A percentile compares a stretch with the other conserved stretches of the same genome.
Evolutionary conservation across 495 filamentous ascomycete genomes (phyloP).

Genomic region (Aspergillus nanangensis): DNA sequence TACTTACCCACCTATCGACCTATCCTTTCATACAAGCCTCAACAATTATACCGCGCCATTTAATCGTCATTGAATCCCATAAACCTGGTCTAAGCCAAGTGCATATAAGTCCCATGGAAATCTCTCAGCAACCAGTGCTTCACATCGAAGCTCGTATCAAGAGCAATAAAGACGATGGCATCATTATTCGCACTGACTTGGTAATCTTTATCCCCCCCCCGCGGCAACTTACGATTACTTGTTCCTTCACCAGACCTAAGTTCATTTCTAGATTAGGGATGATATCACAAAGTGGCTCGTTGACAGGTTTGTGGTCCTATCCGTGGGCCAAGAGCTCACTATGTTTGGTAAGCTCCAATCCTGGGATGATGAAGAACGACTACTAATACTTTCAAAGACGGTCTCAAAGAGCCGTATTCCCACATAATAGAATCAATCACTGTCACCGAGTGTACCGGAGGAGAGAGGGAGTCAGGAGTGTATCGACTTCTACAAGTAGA

Average conservation of each 20-base stretch:
- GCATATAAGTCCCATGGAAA: background rate
- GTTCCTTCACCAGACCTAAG: too few relatives aligned
- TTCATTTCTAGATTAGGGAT: conserved; percentile 20
- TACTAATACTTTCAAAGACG: too few relatives aligned
- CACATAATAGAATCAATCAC: conserved; percentile 14
- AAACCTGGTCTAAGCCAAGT: too few relatives aligned
- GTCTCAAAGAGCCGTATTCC: conserved; percentile 9
- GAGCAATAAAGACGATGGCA: conserved; percentile 8
- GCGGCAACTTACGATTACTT: too few relatives aligned
- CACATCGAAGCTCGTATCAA: conserved; percentile 21
- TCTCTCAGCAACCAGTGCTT: conserved; percentile 12
- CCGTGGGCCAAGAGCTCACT: conserved; percentile 13
- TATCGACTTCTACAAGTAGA: conserved; percentile 17
- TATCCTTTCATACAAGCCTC: too few relatives aligned
- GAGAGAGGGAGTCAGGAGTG: conserved; percentile 8
- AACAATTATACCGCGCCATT: too few relatives aligned
- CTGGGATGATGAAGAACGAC: too few relatives aligned
- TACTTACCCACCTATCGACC: too few relatives aligned
- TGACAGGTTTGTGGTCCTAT: conserved; percentile 15
- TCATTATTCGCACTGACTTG: conserved; percentile 17
- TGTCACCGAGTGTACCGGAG: conserved; percentile 17
- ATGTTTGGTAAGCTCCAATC: conserved; percentile 11
- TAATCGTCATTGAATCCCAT: too few relatives aligned
- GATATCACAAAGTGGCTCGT: conserved; percentile 19
- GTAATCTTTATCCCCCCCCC: conserved; percentile 2